Evolutionary conservation across 169 alveolate genomes (phyloP).

Genomic region (Condylostoma magnum): DNA sequence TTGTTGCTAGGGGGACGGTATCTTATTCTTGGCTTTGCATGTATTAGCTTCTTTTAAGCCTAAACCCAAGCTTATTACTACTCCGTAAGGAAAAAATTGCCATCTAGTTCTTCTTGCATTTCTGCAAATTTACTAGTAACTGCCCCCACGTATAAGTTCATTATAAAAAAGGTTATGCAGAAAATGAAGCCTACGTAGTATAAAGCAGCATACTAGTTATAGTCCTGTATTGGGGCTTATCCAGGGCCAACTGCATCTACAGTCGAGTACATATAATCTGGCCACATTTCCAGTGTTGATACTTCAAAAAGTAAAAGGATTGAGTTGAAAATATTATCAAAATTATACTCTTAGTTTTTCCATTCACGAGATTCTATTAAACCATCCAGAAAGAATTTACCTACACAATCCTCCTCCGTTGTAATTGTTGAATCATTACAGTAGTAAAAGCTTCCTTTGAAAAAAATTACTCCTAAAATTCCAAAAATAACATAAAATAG

Average conservation of each 20-base stretch:
- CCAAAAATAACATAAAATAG: slow-evolving; percentile 77
- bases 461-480: slow-evolving; percentile 70
- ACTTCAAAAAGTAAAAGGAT: slow-evolving; percentile 72
- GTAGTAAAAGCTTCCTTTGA: slow-evolving; percentile 58
- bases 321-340: slow-evolving; percentile 69
- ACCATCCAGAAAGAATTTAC: slow-evolving; percentile 18
- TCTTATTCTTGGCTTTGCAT: slow-evolving; percentile 50
- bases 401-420: slow-evolving; percentile 32
- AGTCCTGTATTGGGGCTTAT: slow-evolving; percentile 43
- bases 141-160: slow-evolving; percentile 80
- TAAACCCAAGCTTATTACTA: slow-evolving; percentile 74
- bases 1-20: slow-evolving; percentile 53
- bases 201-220: slow-evolving; percentile 49
- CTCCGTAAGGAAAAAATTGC: slow-evolving; percentile 59
- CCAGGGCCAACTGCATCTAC: slow-evolving; percentile 54
- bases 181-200: slow-evolving; percentile 69
- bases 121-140: slow-evolving; percentile 70
- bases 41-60: slow-evolving; percentile 58
- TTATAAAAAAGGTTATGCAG: slow-evolving; percentile 71
- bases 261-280: slow-evolving; percentile 55
- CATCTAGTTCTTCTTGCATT: slow-evolving; percentile 60
- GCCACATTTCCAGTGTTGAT: slow-evolving; percentile 87
- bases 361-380: slow-evolving; percentile 35
- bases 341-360: slow-evolving; percentile 50
- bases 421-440: slow-evolving; percentile 46